phyloP scores from a whole-genome alignment of 139 green algal genomes.

The Trebouxia sp. region DNA sequence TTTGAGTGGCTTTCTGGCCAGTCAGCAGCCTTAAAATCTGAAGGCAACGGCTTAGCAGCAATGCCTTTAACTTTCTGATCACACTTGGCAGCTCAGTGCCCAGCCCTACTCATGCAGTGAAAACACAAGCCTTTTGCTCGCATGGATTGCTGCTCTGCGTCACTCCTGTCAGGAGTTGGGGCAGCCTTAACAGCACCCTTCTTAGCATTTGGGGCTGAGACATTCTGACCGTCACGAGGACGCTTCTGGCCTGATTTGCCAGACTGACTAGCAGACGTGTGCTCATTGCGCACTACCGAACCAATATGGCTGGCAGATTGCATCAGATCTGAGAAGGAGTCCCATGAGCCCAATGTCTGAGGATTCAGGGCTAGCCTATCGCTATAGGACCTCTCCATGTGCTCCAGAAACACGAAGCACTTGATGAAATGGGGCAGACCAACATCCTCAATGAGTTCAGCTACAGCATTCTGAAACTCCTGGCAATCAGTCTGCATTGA shows the following conservation, averaged over 20 bases:
- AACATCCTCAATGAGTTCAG: no score
- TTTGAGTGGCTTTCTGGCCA: no score
- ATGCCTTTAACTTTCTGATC: not conserved
- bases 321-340: not conserved
- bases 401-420: no score
- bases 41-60: not conserved
- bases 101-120: not conserved
- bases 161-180: not conserved
- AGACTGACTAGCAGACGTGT: not conserved
- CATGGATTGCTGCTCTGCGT: not conserved
- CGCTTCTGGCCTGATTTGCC: not conserved
- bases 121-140: not conserved
- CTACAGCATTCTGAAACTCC: no score
- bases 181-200: not conserved
- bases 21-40: no score
- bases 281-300: not conserved
- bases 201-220: not conserved
- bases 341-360: no score
- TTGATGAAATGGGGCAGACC: no score
- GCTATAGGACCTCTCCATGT: no score
- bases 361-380: no score
- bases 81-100: not conserved
- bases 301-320: not conserved
- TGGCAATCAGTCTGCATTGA: no score
- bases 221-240: not conserved